Evolutionary conservation across 2,329 filamentous ascomycete species (phyloP), one percentile per base, ranked within the genome.

Genomic region (Chaetomium sp.): DNA sequence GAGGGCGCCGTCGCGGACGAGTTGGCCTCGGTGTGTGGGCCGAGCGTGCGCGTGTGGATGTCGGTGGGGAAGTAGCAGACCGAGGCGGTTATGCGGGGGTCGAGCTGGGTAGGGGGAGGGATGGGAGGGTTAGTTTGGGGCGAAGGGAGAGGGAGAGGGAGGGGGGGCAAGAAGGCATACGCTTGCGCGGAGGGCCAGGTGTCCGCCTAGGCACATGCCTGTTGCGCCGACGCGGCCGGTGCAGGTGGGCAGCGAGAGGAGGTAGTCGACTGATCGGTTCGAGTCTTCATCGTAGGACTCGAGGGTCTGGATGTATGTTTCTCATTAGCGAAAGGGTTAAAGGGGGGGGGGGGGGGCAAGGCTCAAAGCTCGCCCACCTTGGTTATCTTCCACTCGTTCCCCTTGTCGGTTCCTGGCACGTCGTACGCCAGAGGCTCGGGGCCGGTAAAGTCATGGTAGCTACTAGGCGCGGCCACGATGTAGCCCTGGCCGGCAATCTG

Each of bases 21-120:
- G 76, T 85, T 77, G 85, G 69, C 85, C 79, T 65, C 72, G 12
- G 72, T 60, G 73, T 83, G 70, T 4, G 86, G 84, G 27, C 92
- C 94, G 0, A 98, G 84, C 9, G 89, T 92, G 64, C 86, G 84
- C 68, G 82, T 86, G 80, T 97, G 94, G 60, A 97, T 88, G 78
- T 97, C 94, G 7, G 93, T 97, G 9, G 92, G 92, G 78, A 97
- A 97, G 81, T 93, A 98, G 75, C 92, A 89, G 33, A 96, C 90
- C 45, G 88, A 87, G 33, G 92, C 91, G 47, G 84, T 83, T 65
- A 97, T 86, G 63, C 93, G 85, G 25, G 85, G 82, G 76, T 97
- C 92, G 57, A 97, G 83, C 72, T 85, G 67, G 25, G 42, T n/a
- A 25, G 38, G 29, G 2, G 59, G 23, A 3, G 9, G 13, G 51